Evolutionary conservation across 2,329 filamentous ascomycete genomes (phyloP), one percentile per base, ranked within the genome.

Genomic region (Clonostachys rhizophaga): DNA sequence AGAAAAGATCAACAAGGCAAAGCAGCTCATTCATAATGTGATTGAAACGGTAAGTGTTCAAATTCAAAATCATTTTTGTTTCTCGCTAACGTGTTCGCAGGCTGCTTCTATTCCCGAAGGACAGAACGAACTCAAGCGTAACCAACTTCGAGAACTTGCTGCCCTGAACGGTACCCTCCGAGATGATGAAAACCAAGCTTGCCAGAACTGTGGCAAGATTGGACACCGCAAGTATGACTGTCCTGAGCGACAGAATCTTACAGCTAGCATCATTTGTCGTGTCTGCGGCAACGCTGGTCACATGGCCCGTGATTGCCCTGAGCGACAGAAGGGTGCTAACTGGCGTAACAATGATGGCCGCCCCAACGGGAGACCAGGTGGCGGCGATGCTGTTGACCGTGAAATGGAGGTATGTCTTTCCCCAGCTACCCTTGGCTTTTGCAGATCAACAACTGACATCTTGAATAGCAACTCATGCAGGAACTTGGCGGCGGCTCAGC

Each of bases 151-250:
- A 70, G 94, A 99, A 69, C 88, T 99, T 54, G 94, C 94, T 40
- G 91, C 94, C 24, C 87, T 99, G 59, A 99, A 99, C 83, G 94
- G 94, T 81, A 99, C 94, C 9, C 85, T 99, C 17, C 92, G 94
- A 75, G 94, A 99, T 64, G 94, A 99, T 61, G 94, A 99, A 67
- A 99, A 99, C 69, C 94, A 99, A 68, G 94, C 94, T 55, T 99
- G 94, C 72, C 94, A 99, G 74, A 99, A 99, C 76, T 99, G 89
- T 70, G 94, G 94, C 58, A 91, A 97, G 78, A 99, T 99, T 55
- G 94, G 94, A 51, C 94, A 99, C 69, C 87, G 94, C 70, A 99
- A 99, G 72, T 97, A 96, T 67, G 94, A 99, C 65, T 99, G 94
- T 59, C 94, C 94, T 13, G 90, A 99, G 72, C 89, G 94, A 68